Conservation (phyloP, 805 yeast genomes). For the Sugiyamaella valdiviana region DNA sequence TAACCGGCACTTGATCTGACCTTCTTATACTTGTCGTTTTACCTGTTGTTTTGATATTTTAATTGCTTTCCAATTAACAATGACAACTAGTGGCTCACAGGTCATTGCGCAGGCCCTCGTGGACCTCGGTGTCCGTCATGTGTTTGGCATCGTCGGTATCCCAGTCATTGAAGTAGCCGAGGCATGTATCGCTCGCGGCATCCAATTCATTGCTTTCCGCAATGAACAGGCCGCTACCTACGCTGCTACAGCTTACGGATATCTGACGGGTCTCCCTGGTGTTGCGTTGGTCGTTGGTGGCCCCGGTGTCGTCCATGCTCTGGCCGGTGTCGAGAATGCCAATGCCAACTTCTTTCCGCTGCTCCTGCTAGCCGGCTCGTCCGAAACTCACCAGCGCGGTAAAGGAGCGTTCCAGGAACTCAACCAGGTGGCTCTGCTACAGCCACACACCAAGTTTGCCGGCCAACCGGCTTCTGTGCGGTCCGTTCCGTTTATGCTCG, state of each 20-base stretch:
- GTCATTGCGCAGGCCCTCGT: slow-evolving; percentile 45
- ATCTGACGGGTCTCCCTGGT: slow-evolving; percentile 58
- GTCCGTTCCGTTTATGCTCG: slow-evolving; percentile 37
- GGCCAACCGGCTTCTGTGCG: slow-evolving; percentile 36
- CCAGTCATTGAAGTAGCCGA: slow-evolving; percentile 71
- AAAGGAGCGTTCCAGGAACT: slow-evolving; percentile 69
- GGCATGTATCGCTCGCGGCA: slow-evolving; percentile 46
- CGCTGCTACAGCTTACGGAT: slow-evolving; percentile 69
- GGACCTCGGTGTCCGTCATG: slow-evolving; percentile 46
- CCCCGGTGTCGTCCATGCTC: slow-evolving; percentile 63
- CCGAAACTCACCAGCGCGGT: slow-evolving; percentile 41
- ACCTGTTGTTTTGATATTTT: too few relatives aligned
- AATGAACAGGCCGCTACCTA: slow-evolving; percentile 72
- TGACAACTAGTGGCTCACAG: slow-evolving; percentile 37
- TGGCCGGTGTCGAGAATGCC: slow-evolving; percentile 61
- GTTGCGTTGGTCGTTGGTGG: slow-evolving; percentile 69
- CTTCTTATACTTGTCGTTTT: too few relatives aligned
- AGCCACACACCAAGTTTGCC: slow-evolving; percentile 46
- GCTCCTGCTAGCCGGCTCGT: slow-evolving; percentile 58
- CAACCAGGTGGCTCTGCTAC: slow-evolving; percentile 51
- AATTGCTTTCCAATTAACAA: slow-evolving; percentile 37
- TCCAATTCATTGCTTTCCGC: slow-evolving; percentile 54
- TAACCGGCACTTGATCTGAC: neutral
- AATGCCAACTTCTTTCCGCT: slow-evolving; percentile 59
- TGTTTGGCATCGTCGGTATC: slow-evolving; percentile 70